Conservation (phyloP, 1,284 basidiomycete genomes). For the Ustilago esculenta region DNA sequence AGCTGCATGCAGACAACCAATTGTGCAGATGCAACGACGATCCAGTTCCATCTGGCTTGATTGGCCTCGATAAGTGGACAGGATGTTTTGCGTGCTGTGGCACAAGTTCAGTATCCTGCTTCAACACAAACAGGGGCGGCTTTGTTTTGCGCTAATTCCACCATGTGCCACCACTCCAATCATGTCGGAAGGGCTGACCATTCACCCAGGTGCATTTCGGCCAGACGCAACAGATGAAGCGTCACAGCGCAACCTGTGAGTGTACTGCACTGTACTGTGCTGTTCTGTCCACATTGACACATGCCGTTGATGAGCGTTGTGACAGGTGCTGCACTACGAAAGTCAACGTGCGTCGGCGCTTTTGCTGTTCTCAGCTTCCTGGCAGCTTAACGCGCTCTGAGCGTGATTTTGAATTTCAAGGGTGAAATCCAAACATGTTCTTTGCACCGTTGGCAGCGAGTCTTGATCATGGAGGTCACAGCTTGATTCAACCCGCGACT, state of each 20-base stretch:
- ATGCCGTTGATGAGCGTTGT: background rate
- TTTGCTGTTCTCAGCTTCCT: background rate
- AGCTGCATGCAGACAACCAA: conserved; percentile 1
- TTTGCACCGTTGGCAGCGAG: no score
- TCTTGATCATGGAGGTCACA: conserved; percentile 22
- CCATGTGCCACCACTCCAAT: conserved; percentile 15
- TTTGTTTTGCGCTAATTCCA: conserved; percentile 11
- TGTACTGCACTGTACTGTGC: no score
- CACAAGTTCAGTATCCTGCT: no score
- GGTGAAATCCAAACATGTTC: no score
- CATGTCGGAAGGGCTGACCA: background rate
- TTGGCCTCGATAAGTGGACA: conserved; percentile 10
- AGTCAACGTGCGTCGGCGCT: conserved; percentile 25
- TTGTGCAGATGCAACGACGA: conserved; percentile 26
- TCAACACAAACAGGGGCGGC: background rate
- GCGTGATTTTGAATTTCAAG: no score
- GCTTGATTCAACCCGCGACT: conserved; percentile 13
- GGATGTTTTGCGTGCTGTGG: no score
- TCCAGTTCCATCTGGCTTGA: conserved; percentile 1
- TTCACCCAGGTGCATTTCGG: background rate
- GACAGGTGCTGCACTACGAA: background rate
- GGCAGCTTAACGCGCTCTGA: no score
- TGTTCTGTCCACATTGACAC: no score
- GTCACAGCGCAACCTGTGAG: background rate
- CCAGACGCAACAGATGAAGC: background rate